These are phyloP conservation scores for Scheffersomyces segobiensis DNA, from an alignment of 1,139 yeast species.

Conservation along the genomic window DNA sequence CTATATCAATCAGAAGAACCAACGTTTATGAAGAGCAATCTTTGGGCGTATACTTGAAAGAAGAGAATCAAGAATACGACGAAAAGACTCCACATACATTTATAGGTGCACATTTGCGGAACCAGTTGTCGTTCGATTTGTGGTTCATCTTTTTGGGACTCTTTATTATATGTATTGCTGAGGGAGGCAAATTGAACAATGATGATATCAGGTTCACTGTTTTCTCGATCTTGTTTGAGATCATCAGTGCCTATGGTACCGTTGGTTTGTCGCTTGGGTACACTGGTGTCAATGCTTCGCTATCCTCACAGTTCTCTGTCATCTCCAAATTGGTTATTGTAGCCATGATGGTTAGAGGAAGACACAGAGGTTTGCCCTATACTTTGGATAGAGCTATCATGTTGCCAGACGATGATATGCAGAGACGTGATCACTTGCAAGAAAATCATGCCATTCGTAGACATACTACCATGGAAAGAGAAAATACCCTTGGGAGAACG, in stretches of 20 bases:
- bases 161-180: slow-evolving; percentile 83
- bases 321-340: slow-evolving; percentile 82
- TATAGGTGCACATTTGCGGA: slow-evolving; percentile 84
- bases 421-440: slow-evolving; percentile 66
- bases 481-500: slow-evolving; percentile 10
- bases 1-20: slow-evolving; percentile 93
- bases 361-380: slow-evolving; percentile 96
- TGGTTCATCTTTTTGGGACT: slow-evolving; percentile 92
- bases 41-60: slow-evolving; percentile 71
- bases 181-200: slow-evolving; percentile 59
- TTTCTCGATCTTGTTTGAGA: slow-evolving; percentile 79
- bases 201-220: slow-evolving; percentile 56
- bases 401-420: slow-evolving; percentile 73
- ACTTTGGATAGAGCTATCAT: slow-evolving; percentile 92
- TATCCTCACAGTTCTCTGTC: slow-evolving; percentile 68
- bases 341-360: slow-evolving; percentile 90
- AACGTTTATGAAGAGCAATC: slow-evolving; percentile 98
- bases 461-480: slow-evolving; percentile 29
- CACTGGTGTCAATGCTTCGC: slow-evolving; percentile 64
- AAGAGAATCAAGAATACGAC: slow-evolving; percentile 30
- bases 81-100: slow-evolving; percentile 55
- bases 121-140: slow-evolving; percentile 88
- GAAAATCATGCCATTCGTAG: slow-evolving; percentile 53
- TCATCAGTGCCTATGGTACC: slow-evolving; percentile 93
- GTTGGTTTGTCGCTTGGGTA: slow-evolving; percentile 91